Percentiles rank a stretch among this genome's conserved stretches.
phyloP scores from a whole-genome alignment of 2,329 filamentous ascomycete genomes.

The Cladosporium sp. region DNA sequence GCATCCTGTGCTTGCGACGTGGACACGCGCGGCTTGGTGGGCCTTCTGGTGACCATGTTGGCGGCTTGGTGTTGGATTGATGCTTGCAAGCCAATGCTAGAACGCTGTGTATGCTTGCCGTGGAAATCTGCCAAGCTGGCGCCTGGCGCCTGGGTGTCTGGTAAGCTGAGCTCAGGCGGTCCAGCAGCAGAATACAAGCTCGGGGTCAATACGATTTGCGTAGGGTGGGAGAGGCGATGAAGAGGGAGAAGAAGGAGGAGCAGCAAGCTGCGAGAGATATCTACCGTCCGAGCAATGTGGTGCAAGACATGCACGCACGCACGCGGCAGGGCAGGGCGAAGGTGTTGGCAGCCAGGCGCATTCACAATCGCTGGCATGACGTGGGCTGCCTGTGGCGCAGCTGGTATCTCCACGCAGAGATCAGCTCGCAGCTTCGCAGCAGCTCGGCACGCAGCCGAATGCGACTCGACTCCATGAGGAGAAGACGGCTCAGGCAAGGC shows the following conservation, averaged over 20 bases:
- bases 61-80: background rate
- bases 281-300: background rate
- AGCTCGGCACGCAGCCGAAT: too few relatives aligned
- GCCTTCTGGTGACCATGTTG: constrained; percentile 43
- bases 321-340: background rate
- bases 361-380: background rate
- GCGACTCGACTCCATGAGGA: too few relatives aligned
- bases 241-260: background rate
- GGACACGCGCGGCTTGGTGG: constrained; percentile 34
- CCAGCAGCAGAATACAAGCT: background rate
- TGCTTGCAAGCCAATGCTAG: background rate
- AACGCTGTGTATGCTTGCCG: background rate
- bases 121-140: constrained; percentile 6
- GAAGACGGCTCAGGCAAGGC: too few relatives aligned
- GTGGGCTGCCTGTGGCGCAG: background rate
- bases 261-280: background rate
- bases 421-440: background rate
- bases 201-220: background rate
- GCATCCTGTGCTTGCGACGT: constrained; percentile 29
- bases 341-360: background rate
- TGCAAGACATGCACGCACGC: background rate
- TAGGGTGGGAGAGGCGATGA: background rate
- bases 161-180: background rate
- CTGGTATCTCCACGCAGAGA: background rate
- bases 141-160: background rate